These are phyloP conservation scores for Colletotrichum brevisporum DNA, from an alignment of 2,329 filamentous ascomycete genomes.

Conservation along the genomic window DNA sequence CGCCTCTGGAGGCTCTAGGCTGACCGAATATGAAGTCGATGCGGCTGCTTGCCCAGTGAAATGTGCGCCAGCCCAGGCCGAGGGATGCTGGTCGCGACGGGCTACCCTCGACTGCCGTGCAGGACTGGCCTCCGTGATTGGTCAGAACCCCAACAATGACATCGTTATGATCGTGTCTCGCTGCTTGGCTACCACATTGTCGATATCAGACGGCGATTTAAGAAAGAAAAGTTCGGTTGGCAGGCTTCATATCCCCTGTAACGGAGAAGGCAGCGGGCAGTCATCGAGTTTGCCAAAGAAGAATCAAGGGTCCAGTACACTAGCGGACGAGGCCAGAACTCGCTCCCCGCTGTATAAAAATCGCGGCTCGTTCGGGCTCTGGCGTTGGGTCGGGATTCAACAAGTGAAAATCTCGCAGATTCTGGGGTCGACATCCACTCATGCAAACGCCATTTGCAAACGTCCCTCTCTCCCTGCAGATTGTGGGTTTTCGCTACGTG, in stretches of 20 bases:
- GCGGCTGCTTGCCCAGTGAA: slow-evolving; percentile 26
- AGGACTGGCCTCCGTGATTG: slow-evolving; percentile 28
- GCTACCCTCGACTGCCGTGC: slow-evolving; percentile 33
- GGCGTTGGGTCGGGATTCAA: slow-evolving; percentile 28
- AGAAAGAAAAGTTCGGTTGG: neutral
- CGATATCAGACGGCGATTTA: neutral
- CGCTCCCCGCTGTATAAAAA: slow-evolving; percentile 17
- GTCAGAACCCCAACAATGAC: slow-evolving; percentile 33
- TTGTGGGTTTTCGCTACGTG: slow-evolving; percentile 11
- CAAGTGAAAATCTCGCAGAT: slow-evolving; percentile 26
- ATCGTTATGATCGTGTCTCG: slow-evolving; percentile 31
- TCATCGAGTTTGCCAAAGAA: neutral
- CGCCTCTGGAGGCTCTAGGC: slow-evolving; percentile 28
- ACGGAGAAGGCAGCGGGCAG: neutral
- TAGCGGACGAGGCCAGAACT: slow-evolving; percentile 1
- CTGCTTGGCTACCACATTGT: slow-evolving; percentile 26
- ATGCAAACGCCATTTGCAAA: slow-evolving; percentile 34
- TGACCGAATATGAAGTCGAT: slow-evolving; percentile 36
- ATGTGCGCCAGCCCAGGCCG: slow-evolving; percentile 27
- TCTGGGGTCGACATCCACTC: slow-evolving; percentile 29
- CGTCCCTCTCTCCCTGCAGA: slow-evolving; percentile 10
- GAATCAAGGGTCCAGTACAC: slow-evolving; percentile 4
- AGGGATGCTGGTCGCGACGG: slow-evolving; percentile 34
- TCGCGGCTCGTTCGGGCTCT: slow-evolving; percentile 31
- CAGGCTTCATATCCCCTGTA: neutral